Percentiles rank a stretch among this genome's conserved stretches.
Conservation (phyloP, 768 basidiomycete species). For the Coprinopsis sp. region DNA sequence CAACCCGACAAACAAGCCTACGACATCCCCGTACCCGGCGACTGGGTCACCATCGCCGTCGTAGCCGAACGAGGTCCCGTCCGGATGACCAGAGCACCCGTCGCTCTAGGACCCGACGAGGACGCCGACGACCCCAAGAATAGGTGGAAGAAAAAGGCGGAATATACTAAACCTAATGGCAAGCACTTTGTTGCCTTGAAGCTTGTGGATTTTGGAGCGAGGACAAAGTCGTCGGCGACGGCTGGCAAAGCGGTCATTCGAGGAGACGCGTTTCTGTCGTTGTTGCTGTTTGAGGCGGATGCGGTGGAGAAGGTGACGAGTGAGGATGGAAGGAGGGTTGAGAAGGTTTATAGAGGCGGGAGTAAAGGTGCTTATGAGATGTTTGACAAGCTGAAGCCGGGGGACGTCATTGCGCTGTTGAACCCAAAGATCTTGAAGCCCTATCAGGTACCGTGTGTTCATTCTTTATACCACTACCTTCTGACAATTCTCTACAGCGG, state of each 20-base stretch:
- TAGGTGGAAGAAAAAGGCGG: slow-evolving; percentile 34
- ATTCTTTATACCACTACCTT: neutral
- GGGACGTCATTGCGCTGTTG: slow-evolving; percentile 84
- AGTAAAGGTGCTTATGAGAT: slow-evolving; percentile 90
- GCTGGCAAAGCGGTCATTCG: slow-evolving; percentile 55
- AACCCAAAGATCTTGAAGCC: slow-evolving; percentile 88
- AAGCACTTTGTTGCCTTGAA: slow-evolving; percentile 87
- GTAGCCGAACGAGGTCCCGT: slow-evolving; percentile 87
- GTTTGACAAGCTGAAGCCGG: slow-evolving; percentile 80
- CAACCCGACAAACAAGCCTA: slow-evolving; percentile 78
- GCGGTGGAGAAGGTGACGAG: slow-evolving; percentile 50
- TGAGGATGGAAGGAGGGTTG: slow-evolving; percentile 46
- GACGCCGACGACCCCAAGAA: slow-evolving; percentile 31
- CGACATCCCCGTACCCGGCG: slow-evolving; percentile 87
- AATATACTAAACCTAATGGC: slow-evolving; percentile 39
- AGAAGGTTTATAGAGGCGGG: slow-evolving; percentile 79
- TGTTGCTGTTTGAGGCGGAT: slow-evolving; percentile 90
- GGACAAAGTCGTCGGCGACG: slow-evolving; percentile 48
- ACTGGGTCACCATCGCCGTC: slow-evolving; percentile 96
- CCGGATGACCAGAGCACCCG: slow-evolving; percentile 65
- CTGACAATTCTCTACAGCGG: slow-evolving; percentile 27
- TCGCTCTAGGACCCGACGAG: slow-evolving; percentile 46
- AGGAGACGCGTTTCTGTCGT: slow-evolving; percentile 79
- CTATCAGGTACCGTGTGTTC: slow-evolving; percentile 54
- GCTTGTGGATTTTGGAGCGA: slow-evolving; percentile 74